Evolutionary conservation across 768 basidiomycete genomes (phyloP).

Genomic region (Gelatoporia subvermispora): DNA sequence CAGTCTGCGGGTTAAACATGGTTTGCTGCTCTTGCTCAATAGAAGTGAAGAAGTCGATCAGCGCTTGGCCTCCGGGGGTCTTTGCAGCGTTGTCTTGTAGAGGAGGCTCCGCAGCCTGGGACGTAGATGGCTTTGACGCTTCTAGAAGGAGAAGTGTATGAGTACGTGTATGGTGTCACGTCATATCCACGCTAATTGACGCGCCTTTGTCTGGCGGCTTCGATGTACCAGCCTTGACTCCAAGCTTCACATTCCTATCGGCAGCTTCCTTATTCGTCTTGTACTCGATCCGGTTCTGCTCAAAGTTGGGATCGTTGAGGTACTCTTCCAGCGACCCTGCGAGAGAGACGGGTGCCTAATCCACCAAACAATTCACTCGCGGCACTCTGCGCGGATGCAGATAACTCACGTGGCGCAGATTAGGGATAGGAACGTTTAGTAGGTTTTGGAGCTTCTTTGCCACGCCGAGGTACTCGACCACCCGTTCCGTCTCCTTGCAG

Average conservation of each 20-base stretch:
- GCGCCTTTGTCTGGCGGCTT: slow-evolving; percentile 27
- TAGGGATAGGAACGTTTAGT: slow-evolving; percentile 90
- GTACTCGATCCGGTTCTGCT: slow-evolving; percentile 92
- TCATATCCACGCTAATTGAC: slow-evolving; percentile 6
- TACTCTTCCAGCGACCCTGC: slow-evolving; percentile 93
- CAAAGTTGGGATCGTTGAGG: slow-evolving; percentile 93
- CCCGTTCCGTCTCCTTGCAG: slow-evolving; percentile 87
- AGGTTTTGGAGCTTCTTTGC: slow-evolving; percentile 92
- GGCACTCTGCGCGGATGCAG: no score
- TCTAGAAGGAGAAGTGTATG: not conserved
- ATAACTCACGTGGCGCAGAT: slow-evolving; percentile 75
- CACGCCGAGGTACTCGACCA: slow-evolving; percentile 88
- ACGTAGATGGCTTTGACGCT: slow-evolving; percentile 12
- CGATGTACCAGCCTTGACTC: slow-evolving; percentile 10
- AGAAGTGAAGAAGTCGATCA: slow-evolving; percentile 82
- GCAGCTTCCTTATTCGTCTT: slow-evolving; percentile 70
- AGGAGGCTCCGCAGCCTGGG: slow-evolving; percentile 22
- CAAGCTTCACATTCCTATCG: slow-evolving; percentile 35
- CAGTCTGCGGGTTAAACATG: slow-evolving; percentile 63
- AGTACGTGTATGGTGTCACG: not conserved
- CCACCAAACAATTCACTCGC: not conserved
- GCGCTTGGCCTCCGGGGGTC: slow-evolving; percentile 39
- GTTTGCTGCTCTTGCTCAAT: slow-evolving; percentile 79
- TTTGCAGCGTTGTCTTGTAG: slow-evolving; percentile 22
- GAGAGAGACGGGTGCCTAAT: slow-evolving; percentile 89